phyloP scores from a whole-genome alignment of 202 grass and related monocot genomes.

The Alloteropsis angusta region DNA sequence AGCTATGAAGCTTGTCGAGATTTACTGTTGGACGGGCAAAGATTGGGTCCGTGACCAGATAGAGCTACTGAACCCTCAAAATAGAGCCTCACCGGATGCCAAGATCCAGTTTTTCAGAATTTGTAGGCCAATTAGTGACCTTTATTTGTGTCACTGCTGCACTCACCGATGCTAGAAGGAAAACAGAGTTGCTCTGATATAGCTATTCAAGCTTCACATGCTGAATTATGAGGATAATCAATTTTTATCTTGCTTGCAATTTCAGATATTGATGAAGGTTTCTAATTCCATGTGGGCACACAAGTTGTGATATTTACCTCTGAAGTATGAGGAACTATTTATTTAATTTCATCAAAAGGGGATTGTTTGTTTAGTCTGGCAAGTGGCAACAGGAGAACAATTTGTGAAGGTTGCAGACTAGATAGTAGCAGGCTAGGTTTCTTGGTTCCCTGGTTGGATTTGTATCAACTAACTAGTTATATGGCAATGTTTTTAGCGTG shows the following conservation, averaged over 20 bases:
- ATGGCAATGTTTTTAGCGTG: not conserved
- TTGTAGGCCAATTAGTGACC: not conserved
- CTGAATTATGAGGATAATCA: not conserved
- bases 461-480: not conserved
- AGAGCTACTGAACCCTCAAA: not conserved
- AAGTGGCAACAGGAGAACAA: not conserved
- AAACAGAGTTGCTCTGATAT: conserved; percentile 3
- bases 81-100: not conserved
- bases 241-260: not conserved
- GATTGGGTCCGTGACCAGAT: not conserved
- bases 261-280: not conserved
- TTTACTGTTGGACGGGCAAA: conserved; percentile 18
- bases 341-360: not conserved
- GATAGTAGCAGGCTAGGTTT: not conserved
- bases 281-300: not conserved
- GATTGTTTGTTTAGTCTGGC: too few relatives aligned
- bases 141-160: conserved; percentile 39
- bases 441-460: not conserved
- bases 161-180: conserved; percentile 18
- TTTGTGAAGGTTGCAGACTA: not conserved
- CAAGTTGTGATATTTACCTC: not conserved
- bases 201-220: not conserved
- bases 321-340: not conserved
- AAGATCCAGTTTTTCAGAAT: not conserved
- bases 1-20: conserved; percentile 15